Evolutionary conservation across 352 stramenopile species (phyloP).

Genomic region (Phytophthora macrochlamydospora): DNA sequence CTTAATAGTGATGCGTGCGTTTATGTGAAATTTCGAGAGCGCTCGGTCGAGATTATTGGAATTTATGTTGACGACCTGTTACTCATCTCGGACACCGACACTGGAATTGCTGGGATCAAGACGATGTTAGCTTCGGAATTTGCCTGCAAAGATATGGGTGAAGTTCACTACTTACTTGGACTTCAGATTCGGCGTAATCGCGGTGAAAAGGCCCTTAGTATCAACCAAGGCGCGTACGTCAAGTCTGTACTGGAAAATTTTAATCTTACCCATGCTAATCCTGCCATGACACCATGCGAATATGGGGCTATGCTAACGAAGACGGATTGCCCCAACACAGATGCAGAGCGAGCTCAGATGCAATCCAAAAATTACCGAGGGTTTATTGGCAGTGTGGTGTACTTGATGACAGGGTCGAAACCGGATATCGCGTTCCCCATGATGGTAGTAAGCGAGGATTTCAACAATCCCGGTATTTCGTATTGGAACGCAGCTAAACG

Average conservation of each 20-base stretch:
- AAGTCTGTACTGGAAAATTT: constrained; percentile 13
- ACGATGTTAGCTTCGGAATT: constrained; percentile 6
- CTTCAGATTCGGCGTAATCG: constrained; percentile 3
- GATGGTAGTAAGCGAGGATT: constrained; percentile 8
- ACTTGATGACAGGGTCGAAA: constrained; percentile 14
- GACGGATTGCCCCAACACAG: constrained; percentile 3
- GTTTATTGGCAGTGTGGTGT: constrained; percentile 15
- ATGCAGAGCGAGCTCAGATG: constrained; percentile 7
- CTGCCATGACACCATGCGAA: constrained; percentile 1
- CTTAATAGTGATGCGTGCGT: constrained; percentile 24
- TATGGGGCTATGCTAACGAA: constrained; percentile 1
- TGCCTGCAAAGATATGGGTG: constrained; percentile 16
- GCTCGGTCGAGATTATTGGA: constrained; percentile 5
- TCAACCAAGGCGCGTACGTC: constrained; percentile 15
- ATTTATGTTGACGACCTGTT: constrained; percentile 22
- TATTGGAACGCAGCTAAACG: constrained; percentile 19
- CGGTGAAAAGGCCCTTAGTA: not conserved
- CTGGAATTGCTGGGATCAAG: constrained; percentile 1
- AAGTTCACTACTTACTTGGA: constrained; percentile 12
- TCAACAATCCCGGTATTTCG: constrained; percentile 8
- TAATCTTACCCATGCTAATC: constrained; percentile 11
- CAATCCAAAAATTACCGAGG: constrained; percentile 16
- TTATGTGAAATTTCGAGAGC: not conserved
- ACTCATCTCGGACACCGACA: constrained; percentile 1
- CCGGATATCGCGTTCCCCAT: constrained; percentile 19